These are phyloP conservation scores for Naganishia albida DNA, from an alignment of 1,284 basidiomycete species.

Conservation along the genomic window DNA sequence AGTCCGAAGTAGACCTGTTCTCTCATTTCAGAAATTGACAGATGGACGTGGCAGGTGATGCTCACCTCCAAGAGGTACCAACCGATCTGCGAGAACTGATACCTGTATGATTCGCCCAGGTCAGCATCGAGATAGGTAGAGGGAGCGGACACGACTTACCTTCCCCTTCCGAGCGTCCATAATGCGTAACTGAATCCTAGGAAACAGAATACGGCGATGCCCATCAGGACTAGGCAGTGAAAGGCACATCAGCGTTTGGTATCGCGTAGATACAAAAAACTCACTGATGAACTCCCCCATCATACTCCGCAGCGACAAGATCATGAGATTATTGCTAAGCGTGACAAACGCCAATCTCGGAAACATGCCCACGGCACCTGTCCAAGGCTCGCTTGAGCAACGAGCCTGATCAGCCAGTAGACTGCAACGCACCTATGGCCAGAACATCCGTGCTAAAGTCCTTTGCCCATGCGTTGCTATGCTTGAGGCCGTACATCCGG, in stretches of 20 bases:
- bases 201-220: constrained; percentile 79
- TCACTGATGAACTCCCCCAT: constrained; percentile 53
- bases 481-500: constrained; percentile 69
- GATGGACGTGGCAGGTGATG: no score
- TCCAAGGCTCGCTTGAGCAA: constrained; percentile 41
- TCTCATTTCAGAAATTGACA: not conserved
- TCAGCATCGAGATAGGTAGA: constrained; percentile 57
- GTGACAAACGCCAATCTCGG: constrained; percentile 86
- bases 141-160: constrained; percentile 25
- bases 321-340: constrained; percentile 74
- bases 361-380: constrained; percentile 83
- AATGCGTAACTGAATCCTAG: constrained; percentile 81
- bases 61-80: constrained; percentile 53
- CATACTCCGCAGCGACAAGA: constrained; percentile 52
- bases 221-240: constrained; percentile 67
- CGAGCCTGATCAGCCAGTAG: not conserved
- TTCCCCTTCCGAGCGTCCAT: constrained; percentile 65
- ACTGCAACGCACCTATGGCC: constrained; percentile 39
- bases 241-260: constrained; percentile 65
- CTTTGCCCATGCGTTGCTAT: constrained; percentile 61
- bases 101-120: constrained; percentile 21
- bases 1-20: constrained; percentile 67
- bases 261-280: constrained; percentile 54
- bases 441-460: constrained; percentile 70
- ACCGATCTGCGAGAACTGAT: constrained; percentile 45